phyloP scores from a whole-genome alignment of 257 asterid genomes.

The Capsicum pubescens region DNA sequence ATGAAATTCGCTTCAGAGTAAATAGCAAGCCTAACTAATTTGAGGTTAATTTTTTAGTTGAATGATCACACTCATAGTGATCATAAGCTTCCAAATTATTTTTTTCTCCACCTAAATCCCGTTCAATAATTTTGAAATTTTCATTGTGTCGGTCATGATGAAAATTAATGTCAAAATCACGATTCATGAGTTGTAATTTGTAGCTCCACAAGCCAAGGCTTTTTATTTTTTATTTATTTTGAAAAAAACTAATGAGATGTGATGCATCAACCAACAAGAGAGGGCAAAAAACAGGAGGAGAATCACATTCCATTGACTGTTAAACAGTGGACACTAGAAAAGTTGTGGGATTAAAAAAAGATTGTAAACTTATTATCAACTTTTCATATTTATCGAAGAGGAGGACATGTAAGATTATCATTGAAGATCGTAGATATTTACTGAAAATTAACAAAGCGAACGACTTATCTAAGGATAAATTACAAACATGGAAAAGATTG shows the following conservation, averaged over 20 bases:
- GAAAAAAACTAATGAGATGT: background rate
- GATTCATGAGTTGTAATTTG: background rate
- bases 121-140: background rate
- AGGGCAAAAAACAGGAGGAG: background rate
- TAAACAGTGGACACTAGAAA: background rate
- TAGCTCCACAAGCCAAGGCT: background rate
- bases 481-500: too few relatives aligned
- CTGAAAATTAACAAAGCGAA: too few relatives aligned
- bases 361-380: too few relatives aligned
- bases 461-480: too few relatives aligned
- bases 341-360: background rate
- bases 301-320: background rate
- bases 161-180: conserved; percentile 16
- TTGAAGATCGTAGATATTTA: too few relatives aligned
- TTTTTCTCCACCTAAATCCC: background rate
- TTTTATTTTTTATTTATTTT: background rate
- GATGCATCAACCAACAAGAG: background rate
- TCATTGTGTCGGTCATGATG: background rate
- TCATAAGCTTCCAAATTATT: conserved; percentile 5
- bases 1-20: background rate
- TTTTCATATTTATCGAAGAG: too few relatives aligned
- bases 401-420: too few relatives aligned
- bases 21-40: background rate
- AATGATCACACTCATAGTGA: background rate
- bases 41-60: background rate